phyloP scores from a whole-genome alignment of 2,329 filamentous ascomycete species.

The Aureobasidium leucospermi region DNA sequence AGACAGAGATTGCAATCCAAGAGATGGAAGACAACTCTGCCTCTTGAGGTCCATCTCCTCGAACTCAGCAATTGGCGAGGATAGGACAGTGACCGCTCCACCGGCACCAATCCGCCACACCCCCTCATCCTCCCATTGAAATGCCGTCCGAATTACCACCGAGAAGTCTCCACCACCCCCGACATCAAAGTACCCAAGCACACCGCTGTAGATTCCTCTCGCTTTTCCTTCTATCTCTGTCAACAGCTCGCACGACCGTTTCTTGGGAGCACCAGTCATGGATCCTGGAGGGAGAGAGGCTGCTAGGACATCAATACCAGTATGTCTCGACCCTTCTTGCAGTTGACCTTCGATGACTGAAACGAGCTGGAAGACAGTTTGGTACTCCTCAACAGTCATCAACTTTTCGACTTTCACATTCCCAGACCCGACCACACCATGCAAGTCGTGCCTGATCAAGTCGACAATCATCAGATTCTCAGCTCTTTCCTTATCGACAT shows the following conservation, averaged over 20 bases:
- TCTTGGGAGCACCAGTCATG: constrained; percentile 96
- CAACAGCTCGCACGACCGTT: constrained; percentile 80
- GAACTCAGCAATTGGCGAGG: constrained; percentile 70
- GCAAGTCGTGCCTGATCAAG: constrained; percentile 86
- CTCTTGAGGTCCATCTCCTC: constrained; percentile 68
- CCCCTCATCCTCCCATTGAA: constrained; percentile 56
- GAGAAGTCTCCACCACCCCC: constrained; percentile 83
- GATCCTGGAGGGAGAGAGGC: constrained; percentile 78
- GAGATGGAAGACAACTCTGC: constrained; percentile 5
- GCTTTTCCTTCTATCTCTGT: constrained; percentile 58
- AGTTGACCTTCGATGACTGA: constrained; percentile 72
- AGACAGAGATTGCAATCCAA: constrained; percentile 13
- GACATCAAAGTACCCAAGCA: constrained; percentile 83
- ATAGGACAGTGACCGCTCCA: constrained; percentile 80
- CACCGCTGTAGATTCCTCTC: constrained; percentile 77
- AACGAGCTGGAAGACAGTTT: constrained; percentile 85
- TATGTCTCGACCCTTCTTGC: constrained; percentile 29
- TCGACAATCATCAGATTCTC: constrained; percentile 99
- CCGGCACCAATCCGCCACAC: constrained; percentile 82
- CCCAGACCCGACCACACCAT: constrained; percentile 70
- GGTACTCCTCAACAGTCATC: constrained; percentile 84
- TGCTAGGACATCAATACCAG: constrained; percentile 69
- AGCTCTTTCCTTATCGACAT: constrained; percentile 80
- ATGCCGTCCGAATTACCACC: constrained; percentile 80
- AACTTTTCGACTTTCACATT: constrained; percentile 69